Conservation (phyloP, 2,329 filamentous ascomycete species). For the Fusarium setosum region DNA sequence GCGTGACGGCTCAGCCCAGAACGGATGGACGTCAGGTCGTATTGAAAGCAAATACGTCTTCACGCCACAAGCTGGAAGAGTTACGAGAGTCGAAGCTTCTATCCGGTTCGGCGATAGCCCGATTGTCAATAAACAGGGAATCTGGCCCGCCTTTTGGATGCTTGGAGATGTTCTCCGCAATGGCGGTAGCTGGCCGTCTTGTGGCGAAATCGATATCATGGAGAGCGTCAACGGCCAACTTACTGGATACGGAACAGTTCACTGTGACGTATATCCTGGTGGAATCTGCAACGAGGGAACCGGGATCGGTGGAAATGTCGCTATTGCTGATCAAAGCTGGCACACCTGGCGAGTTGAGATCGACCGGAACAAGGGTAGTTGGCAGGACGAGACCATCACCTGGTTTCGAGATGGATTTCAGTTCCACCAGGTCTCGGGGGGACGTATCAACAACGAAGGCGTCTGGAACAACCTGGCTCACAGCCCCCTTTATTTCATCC, state of each 20-base stretch:
- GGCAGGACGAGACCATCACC: slow-evolving; percentile 57
- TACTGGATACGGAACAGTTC: slow-evolving; percentile 20
- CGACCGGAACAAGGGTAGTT: slow-evolving; percentile 57
- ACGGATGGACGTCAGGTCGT: slow-evolving; percentile 62
- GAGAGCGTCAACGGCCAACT: slow-evolving; percentile 28
- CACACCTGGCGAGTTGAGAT: slow-evolving; percentile 60
- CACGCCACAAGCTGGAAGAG: slow-evolving; percentile 52
- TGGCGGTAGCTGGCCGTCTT: slow-evolving; percentile 36
- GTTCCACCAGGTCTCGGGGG: slow-evolving; percentile 56
- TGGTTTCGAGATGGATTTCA: slow-evolving; percentile 58
- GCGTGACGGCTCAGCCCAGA: slow-evolving; percentile 43
- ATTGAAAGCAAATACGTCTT: slow-evolving; percentile 60
- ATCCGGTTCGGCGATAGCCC: slow-evolving; percentile 53
- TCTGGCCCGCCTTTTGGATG: slow-evolving; percentile 47
- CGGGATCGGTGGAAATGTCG: slow-evolving; percentile 50
- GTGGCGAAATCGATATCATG: slow-evolving; percentile 36
- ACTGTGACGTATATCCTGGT: slow-evolving; percentile 45
- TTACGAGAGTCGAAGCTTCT: slow-evolving; percentile 55
- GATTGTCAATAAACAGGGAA: slow-evolving; percentile 54
- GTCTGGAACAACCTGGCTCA: slow-evolving; percentile 61
- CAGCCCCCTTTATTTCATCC: slow-evolving; percentile 59
- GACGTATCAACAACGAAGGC: slow-evolving; percentile 53
- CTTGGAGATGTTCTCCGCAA: slow-evolving; percentile 36
- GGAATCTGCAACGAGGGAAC: slow-evolving; percentile 60
- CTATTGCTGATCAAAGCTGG: slow-evolving; percentile 53